Percentiles rank a stretch among this genome's conserved stretches.
phyloP scores from a whole-genome alignment of 108 stramenopile genomes.

The Ochromonas danica region DNA sequence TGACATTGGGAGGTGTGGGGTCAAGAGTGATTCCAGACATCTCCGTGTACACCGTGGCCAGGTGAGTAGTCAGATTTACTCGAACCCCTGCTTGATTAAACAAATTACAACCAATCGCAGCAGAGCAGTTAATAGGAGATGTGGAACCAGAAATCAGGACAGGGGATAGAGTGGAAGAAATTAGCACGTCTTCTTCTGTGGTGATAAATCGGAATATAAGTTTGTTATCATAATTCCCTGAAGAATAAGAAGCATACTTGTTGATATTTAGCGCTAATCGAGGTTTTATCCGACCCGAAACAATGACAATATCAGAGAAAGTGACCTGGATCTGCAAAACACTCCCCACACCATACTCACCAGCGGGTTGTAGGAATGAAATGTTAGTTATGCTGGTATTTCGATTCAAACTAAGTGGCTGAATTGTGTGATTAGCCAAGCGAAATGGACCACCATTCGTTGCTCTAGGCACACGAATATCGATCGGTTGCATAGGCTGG shows the following conservation, averaged over 20 bases:
- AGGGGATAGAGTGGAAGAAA: background rate
- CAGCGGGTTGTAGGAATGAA: background rate
- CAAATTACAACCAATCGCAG: background rate
- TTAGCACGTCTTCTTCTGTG: background rate
- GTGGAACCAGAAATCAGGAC: background rate
- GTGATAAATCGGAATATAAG: background rate
- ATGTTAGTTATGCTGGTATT: conserved; percentile 2
- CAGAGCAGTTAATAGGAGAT: background rate
- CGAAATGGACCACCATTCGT: background rate
- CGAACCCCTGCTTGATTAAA: background rate
- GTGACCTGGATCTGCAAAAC: background rate
- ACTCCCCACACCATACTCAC: conserved; percentile 3
- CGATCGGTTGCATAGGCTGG: background rate
- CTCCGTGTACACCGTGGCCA: background rate
- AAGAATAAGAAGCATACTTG: background rate
- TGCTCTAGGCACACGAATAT: background rate
- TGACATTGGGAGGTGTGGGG: background rate
- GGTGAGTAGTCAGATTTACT: background rate
- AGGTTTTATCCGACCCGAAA: background rate
- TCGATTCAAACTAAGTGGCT: background rate
- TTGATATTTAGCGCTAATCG: background rate
- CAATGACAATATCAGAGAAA: conserved; percentile 5
- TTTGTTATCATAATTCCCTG: background rate
- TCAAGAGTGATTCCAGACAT: background rate
- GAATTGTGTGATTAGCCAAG: background rate